A percentile compares a stretch with the other conserved stretches of the same genome.
Conservation (phyloP, 2,329 filamentous ascomycete species). For the Capronia americana region DNA sequence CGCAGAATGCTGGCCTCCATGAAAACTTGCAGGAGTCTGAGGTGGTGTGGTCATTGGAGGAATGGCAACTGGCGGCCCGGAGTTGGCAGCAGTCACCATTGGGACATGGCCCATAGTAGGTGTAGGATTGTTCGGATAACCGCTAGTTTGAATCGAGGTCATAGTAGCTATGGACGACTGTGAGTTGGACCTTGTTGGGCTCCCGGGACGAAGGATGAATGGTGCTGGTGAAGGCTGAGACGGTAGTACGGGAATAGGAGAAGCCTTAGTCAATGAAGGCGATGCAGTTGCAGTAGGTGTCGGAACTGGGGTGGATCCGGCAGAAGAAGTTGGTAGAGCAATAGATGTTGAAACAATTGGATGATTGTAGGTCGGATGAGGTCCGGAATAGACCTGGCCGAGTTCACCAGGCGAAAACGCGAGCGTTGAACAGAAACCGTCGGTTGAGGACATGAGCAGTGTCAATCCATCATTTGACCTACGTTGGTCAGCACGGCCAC, state of each 20-base stretch:
- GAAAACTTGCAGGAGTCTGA: constrained; percentile 72
- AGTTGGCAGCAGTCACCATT: constrained; percentile 75
- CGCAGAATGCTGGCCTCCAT: constrained; percentile 57
- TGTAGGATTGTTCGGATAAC: constrained; percentile 75
- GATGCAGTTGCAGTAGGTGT: constrained; percentile 72
- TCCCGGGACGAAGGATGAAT: constrained; percentile 67
- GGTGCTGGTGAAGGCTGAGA: constrained; percentile 63
- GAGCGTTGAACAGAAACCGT: constrained; percentile 94
- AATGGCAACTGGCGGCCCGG: constrained; percentile 59
- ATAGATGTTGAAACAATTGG: constrained; percentile 44
- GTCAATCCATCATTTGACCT: constrained; percentile 79
- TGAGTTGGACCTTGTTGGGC: constrained; percentile 84
- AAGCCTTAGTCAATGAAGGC: constrained; percentile 62
- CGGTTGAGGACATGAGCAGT: constrained; percentile 93
- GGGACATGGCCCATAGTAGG: constrained; percentile 80
- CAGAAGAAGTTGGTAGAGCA: constrained; percentile 47
- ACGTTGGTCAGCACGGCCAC: constrained; percentile 37
- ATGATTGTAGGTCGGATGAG: constrained; percentile 54
- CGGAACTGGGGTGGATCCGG: constrained; percentile 69
- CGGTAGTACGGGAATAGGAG: constrained; percentile 64
- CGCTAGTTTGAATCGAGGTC: constrained; percentile 52
- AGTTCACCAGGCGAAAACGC: constrained; percentile 85
- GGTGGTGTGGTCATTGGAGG: constrained; percentile 83
- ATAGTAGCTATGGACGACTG: constrained; percentile 77
- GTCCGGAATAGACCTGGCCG: constrained; percentile 78